Evolutionary conservation across 2,329 filamentous ascomycete genomes (phyloP), one percentile per base, ranked within the genome.

Genomic region (Neurospora crassa): DNA sequence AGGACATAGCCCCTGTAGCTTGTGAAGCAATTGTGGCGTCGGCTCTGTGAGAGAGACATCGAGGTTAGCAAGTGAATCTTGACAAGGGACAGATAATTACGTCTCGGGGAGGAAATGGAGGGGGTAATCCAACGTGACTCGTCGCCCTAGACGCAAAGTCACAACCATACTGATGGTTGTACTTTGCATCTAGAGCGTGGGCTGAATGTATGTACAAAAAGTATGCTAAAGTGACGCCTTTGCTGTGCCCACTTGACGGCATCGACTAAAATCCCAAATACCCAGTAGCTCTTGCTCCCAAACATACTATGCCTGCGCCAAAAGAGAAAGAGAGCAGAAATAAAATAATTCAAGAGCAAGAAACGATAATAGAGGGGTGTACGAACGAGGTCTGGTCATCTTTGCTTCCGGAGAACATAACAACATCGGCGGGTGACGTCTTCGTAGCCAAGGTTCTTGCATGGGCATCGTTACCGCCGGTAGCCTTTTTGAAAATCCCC

Each of bases 351-450:
- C 29, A 70, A 70, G 72, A 71, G 63, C 71, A 76, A 1, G 72
- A 68, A 68, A 74, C 67, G 14, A 70, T 75, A 73, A 74, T 73
- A 72, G 75, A 78, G 73, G 72, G 75, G 79, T 79, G 74, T 77
- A 90, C 91, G 83, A 85, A 93, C 90, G 92, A 94, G 77, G 95
- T 99, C 83, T 99, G 96, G 76, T 92, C 90, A 79, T 98, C 96
- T 81, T 98, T 98, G 84, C 93, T 97, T 71, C 96, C 96, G 70
- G 93, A 97, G 89, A 94, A 96, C 93, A 98, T 97, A 79, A 98
- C 88, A 67, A 99, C 95, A 81, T 98, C 96, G 67, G 96, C 96
- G 1, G 94, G 92, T 68, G 92, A 96, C 12, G 95, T 97, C 86
- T 97, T 97, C 59, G 95, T 97, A 75, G 91, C 87, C 75, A 94